A percentile compares a stretch with the other conserved stretches of the same genome.
phyloP scores from a whole-genome alignment of 495 filamentous ascomycete genomes.

The Rhizodiscina lignyota region DNA sequence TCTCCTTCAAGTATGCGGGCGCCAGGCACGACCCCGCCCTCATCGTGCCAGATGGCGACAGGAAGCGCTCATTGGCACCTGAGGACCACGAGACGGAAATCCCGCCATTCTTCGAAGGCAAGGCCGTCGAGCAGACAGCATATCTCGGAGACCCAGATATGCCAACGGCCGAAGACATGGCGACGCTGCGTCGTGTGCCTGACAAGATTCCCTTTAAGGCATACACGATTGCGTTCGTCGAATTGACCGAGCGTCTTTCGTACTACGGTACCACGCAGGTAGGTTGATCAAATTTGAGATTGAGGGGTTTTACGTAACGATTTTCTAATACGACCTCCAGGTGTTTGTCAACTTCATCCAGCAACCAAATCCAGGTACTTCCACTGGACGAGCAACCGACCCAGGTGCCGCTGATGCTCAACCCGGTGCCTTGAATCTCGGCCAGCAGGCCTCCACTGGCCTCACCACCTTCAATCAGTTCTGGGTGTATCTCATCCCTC shows the following conservation, averaged over 20 bases:
- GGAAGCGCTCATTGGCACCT: background rate
- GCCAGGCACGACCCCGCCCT: slow-evolving; percentile 2
- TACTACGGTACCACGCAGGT: slow-evolving; percentile 65
- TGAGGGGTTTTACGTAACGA: background rate
- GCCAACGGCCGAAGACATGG: slow-evolving; percentile 45
- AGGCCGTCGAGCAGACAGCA: background rate
- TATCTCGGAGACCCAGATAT: background rate
- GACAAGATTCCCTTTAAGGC: slow-evolving; percentile 45
- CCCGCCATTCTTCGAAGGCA: background rate
- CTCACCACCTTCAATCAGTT: slow-evolving; percentile 56
- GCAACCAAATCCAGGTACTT: slow-evolving; percentile 43
- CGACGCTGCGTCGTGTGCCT: slow-evolving; percentile 45
- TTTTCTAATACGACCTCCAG: background rate
- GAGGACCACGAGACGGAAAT: background rate
- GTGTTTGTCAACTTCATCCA: slow-evolving; percentile 52
- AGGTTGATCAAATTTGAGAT: slow-evolving; percentile 29
- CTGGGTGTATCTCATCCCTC: slow-evolving; percentile 57
- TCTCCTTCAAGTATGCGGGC: slow-evolving; percentile 1
- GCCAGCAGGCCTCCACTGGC: slow-evolving; percentile 47
- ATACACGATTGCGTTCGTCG: slow-evolving; percentile 58
- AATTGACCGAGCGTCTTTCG: slow-evolving; percentile 63
- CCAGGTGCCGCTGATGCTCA: slow-evolving; percentile 26
- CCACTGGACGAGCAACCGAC: slow-evolving; percentile 31
- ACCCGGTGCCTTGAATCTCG: slow-evolving; percentile 49
- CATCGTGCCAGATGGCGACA: background rate